Conservation (phyloP, 345 rosid genomes). For the Xanthoceras sorbifolium region DNA sequence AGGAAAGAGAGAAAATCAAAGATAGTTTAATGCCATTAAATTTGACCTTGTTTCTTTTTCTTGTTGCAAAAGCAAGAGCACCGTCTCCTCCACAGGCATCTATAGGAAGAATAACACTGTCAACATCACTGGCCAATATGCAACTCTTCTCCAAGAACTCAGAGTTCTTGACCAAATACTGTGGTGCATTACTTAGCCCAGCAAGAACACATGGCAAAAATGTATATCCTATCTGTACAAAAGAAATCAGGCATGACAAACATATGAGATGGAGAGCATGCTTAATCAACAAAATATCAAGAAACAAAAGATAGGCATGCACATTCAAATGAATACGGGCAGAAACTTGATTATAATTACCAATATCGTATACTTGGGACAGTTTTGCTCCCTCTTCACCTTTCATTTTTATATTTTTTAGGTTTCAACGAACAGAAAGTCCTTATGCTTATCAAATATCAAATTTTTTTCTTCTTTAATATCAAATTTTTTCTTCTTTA, state of each 20-base stretch:
- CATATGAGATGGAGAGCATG: background rate
- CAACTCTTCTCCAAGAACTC: constrained; percentile 37
- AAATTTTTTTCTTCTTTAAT: background rate
- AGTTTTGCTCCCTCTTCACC: background rate
- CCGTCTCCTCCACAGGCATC: constrained; percentile 68
- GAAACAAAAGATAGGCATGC: background rate
- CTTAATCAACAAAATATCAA: background rate
- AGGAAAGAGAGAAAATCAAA: background rate
- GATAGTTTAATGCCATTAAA: background rate
- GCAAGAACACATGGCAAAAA: constrained; percentile 68
- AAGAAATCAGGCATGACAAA: background rate
- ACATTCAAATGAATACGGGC: background rate
- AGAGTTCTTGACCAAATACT: constrained; percentile 36
- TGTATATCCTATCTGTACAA: constrained; percentile 53
- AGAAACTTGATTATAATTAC: background rate
- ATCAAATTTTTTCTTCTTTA: too few relatives aligned
- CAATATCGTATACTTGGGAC: background rate
- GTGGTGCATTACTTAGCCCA: constrained; percentile 63
- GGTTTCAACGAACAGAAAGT: background rate
- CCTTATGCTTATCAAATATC: background rate
- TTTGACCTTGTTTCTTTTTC: constrained; percentile 37
- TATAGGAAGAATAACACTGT: constrained; percentile 55
- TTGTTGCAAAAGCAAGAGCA: constrained; percentile 59
- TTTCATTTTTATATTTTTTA: background rate
- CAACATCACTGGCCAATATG: constrained; percentile 50